Conservation (phyloP, 192 early-diverging fungal species). For the Backusella macrospora region DNA sequence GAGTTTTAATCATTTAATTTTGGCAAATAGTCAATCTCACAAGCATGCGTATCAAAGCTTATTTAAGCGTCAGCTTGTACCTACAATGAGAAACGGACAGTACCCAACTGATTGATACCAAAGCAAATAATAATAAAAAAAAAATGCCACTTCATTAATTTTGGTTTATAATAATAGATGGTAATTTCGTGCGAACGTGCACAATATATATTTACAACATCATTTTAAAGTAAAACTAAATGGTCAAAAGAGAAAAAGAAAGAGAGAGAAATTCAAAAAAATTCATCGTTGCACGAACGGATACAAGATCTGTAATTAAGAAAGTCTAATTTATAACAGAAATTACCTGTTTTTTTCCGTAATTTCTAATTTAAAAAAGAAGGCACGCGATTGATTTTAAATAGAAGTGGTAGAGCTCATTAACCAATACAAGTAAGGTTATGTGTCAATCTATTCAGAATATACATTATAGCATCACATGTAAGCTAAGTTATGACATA, state of each 20-base stretch:
- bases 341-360: background rate
- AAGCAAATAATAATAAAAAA: background rate
- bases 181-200: background rate
- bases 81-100: background rate
- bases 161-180: background rate
- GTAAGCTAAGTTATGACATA: background rate
- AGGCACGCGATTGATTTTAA: constrained; percentile 15
- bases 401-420: background rate
- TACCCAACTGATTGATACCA: background rate
- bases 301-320: background rate
- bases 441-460: constrained; percentile 12
- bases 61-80: background rate
- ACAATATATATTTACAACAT: background rate
- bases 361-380: background rate
- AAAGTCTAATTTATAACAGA: constrained; percentile 8
- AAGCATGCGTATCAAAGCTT: background rate
- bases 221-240: background rate
- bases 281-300: background rate
- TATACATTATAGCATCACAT: constrained; percentile 3
- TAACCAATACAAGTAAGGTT: constrained; percentile 10
- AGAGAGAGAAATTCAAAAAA: background rate
- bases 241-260: background rate
- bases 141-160: background rate
- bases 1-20: background rate
- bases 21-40: background rate